Base-by-base conservation (phyloP, 768 basidiomycete species). In the Auricularia auricula-judae region DNA sequence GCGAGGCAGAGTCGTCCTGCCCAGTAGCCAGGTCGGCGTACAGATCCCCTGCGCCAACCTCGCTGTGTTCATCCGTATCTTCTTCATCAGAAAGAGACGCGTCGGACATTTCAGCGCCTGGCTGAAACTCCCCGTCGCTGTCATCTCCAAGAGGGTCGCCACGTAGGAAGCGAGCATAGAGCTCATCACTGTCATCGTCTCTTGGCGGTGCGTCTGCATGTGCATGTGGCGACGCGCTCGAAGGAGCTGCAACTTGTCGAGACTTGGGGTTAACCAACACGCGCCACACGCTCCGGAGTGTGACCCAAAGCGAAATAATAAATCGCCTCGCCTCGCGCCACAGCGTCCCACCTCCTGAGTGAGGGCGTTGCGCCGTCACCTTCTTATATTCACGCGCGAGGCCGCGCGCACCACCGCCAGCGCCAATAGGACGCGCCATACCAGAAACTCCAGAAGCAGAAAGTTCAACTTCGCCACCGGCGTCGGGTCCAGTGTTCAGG, bases 81-180 rank as follows among this genome's bases (percentile, higher is more conserved):
- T 79, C 76, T 59, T 69, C 68, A 62, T 73, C 65, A 63, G 67
- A 69, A 66, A 75, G 36, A 68, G 72, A 64, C 66, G 44, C 35
- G 69, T 71, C 21, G 61, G 70, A 65, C 63, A 58, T 33, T 67
- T 70, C 56, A 36, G 66, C 34, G 68, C 72, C 36, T 1, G 71
- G 74, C 21, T 66, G 66, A 63, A 72, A 78, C 2, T 79, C 80
- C 16, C 77, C 78, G 16, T 78, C 79, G 62, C 81, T 81, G 60
- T 82, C 81, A 64, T 83, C 82, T 65, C 75, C 78, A 18, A 84
- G 70, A 4, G 70, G 75, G 63, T 88, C 86, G 11, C 86, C 88
- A 16, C 80, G 76, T 66, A 88, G 73, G 68, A 89, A 89, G 36
- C 81, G 76, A 65, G 74, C 72, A 71, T 88, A 88, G 1, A 81